Percentiles rank a stretch among this genome's conserved stretches.
phyloP scores from a whole-genome alignment of 768 basidiomycete species.

The Suillus discolor region DNA sequence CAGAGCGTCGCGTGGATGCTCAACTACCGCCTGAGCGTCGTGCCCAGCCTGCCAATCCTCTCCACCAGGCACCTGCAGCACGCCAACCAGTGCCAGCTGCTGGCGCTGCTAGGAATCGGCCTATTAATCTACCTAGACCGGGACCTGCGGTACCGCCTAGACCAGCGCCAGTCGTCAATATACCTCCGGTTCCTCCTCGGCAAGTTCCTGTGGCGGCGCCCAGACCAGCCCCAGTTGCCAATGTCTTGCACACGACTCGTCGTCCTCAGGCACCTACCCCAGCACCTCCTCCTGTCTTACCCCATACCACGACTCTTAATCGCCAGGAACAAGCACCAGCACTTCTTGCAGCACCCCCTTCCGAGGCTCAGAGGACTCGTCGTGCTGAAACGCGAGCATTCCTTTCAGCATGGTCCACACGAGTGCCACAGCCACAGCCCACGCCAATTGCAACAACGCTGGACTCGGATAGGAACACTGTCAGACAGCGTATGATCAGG shows the following conservation, averaged over 20 bases:
- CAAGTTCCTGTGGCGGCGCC: slow-evolving; percentile 9
- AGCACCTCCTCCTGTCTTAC: neutral
- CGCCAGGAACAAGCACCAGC: slow-evolving; percentile 5
- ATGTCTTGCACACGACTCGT: neutral
- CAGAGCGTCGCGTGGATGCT: slow-evolving; percentile 46
- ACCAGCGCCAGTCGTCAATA: neutral
- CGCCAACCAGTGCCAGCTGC: slow-evolving; percentile 8
- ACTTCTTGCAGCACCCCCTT: slow-evolving; percentile 8
- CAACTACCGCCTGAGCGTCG: slow-evolving; percentile 37
- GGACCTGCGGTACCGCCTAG: slow-evolving; percentile 3
- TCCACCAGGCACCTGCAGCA: neutral
- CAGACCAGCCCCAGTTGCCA: neutral
- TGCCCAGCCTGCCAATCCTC: slow-evolving; percentile 33
- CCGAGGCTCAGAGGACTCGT: neutral
- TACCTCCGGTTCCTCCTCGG: neutral
- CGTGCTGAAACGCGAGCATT: neutral
- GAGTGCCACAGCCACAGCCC: slow-evolving; percentile 5
- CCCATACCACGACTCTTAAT: neutral
- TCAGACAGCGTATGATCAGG: slow-evolving; percentile 26
- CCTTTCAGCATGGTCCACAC: neutral
- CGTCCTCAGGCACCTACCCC: neutral
- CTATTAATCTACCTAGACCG: neutral
- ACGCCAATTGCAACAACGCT: neutral
- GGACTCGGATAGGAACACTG: neutral
- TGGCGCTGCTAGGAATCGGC: neutral